These are phyloP conservation scores for Leccinum subgranulosum DNA, from an alignment of 768 basidiomycete genomes.

Conservation along the genomic window DNA sequence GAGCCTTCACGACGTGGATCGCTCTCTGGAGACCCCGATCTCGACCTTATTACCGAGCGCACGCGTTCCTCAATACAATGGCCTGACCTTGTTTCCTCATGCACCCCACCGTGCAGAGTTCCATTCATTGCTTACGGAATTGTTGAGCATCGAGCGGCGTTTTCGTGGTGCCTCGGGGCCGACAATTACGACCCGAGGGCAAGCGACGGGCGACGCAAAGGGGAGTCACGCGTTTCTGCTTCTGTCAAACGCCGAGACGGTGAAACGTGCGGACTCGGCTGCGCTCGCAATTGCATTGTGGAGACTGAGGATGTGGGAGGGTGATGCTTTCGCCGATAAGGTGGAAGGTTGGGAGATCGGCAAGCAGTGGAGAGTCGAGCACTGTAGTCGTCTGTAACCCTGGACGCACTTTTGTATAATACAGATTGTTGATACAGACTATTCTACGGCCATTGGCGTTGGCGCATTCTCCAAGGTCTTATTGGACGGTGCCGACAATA, in stretches of 20 bases:
- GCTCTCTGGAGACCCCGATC: constrained; percentile 6
- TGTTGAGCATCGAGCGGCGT: constrained; percentile 48
- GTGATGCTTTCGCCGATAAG: constrained; percentile 28
- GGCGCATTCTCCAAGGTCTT: constrained; percentile 20
- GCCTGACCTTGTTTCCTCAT: constrained; percentile 59
- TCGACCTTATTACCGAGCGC: constrained; percentile 30
- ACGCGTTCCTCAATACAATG: constrained; percentile 66
- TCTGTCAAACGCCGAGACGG: constrained; percentile 46
- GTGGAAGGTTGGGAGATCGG: constrained; percentile 38
- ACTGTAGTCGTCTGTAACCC: constrained; percentile 7
- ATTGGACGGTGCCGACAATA: constrained; percentile 42
- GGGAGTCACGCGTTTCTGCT: constrained; percentile 72
- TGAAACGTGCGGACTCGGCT: constrained; percentile 55
- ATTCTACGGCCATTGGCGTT: constrained; percentile 47
- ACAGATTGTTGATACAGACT: constrained; percentile 12
- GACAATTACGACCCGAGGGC: not conserved
- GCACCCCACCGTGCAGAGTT: constrained; percentile 59
- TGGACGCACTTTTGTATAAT: not conserved
- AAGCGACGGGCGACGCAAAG: constrained; percentile 34
- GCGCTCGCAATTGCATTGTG: constrained; percentile 71
- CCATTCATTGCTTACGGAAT: constrained; percentile 42
- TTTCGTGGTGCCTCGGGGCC: constrained; percentile 11
- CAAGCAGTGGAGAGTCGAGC: constrained; percentile 23
- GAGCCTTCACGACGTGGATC: constrained; percentile 11
- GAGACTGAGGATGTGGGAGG: constrained; percentile 78